A percentile compares a stretch with the other conserved stretches of the same genome.
Evolutionary conservation across 495 filamentous ascomycete species (phyloP).

Genomic region (Talaromyces wortmannii): DNA sequence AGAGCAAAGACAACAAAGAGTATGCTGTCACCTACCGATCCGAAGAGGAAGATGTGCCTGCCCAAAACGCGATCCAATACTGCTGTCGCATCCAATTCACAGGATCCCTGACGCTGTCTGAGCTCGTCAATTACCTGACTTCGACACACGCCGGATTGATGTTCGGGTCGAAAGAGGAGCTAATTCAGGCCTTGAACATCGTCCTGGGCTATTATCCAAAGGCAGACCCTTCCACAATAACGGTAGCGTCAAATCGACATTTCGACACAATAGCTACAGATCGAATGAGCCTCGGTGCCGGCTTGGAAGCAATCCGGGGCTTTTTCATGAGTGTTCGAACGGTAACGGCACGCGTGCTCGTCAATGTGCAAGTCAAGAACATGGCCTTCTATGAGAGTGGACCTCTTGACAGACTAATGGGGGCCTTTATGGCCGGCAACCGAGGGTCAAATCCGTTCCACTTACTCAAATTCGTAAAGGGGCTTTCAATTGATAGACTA

Average conservation of each 20-base stretch:
- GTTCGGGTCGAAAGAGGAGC: conserved; percentile 17
- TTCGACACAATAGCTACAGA: background rate
- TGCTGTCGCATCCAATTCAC: conserved; percentile 24
- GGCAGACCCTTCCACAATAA: conserved; percentile 5
- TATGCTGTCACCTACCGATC: conserved; percentile 23
- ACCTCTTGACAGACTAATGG: conserved; percentile 19
- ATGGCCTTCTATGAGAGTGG: conserved; percentile 29
- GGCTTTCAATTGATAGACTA: conserved; percentile 29
- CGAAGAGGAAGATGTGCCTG: conserved; percentile 35
- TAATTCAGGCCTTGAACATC: conserved; percentile 36
- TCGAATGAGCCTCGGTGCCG: conserved; percentile 16
- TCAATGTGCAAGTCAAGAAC: conserved; percentile 51
- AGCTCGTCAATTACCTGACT: conserved; percentile 31
- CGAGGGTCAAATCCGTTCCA: conserved; percentile 11
- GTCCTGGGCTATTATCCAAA: conserved; percentile 16
- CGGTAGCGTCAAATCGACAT: background rate
- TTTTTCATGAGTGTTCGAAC: conserved; percentile 62
- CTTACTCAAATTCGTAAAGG: conserved; percentile 37
- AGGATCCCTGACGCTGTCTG: conserved; percentile 24
- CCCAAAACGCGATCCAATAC: conserved; percentile 17
- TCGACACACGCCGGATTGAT: conserved; percentile 25
- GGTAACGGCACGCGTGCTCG: conserved; percentile 53
- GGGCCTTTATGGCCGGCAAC: conserved; percentile 6
- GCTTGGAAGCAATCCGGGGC: conserved; percentile 49
- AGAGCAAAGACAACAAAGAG: conserved; percentile 18